Conservation (phyloP, 1,139 yeast species). For the Taphrina communis region DNA sequence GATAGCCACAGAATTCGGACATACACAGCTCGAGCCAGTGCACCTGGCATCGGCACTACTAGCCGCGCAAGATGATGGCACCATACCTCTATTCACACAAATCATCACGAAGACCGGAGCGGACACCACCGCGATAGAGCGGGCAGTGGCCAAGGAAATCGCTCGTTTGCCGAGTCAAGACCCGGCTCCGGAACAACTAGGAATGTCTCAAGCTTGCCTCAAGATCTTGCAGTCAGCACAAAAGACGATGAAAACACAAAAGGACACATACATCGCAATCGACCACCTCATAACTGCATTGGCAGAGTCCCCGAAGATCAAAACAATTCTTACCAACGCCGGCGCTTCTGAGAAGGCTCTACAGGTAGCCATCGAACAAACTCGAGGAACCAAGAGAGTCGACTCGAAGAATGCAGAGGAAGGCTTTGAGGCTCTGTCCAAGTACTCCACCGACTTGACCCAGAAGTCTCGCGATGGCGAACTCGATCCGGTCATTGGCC, state of each 20-base stretch:
- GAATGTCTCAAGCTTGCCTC: slow-evolving; percentile 72
- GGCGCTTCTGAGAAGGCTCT: slow-evolving; percentile 71
- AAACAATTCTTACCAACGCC: slow-evolving; percentile 75
- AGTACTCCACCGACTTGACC: slow-evolving; percentile 92
- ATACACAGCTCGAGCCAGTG: slow-evolving; percentile 80
- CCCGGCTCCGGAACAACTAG: slow-evolving; percentile 81
- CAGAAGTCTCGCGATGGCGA: slow-evolving; percentile 92
- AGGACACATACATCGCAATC: slow-evolving; percentile 89
- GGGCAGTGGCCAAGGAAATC: slow-evolving; percentile 77
- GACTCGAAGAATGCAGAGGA: slow-evolving; percentile 94
- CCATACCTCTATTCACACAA: slow-evolving; percentile 78
- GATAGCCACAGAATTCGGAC: slow-evolving; percentile 81
- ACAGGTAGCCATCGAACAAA: slow-evolving; percentile 77
- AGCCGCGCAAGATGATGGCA: slow-evolving; percentile 71
- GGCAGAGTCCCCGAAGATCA: slow-evolving; percentile 74
- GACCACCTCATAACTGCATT: slow-evolving; percentile 89
- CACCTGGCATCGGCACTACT: slow-evolving; percentile 94
- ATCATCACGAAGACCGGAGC: slow-evolving; percentile 83
- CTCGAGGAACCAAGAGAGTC: slow-evolving; percentile 89
- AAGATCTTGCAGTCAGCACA: slow-evolving; percentile 71
- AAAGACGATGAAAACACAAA: slow-evolving; percentile 81
- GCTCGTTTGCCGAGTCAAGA: slow-evolving; percentile 84
- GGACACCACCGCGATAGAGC: slow-evolving; percentile 81
- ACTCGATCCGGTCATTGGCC: slow-evolving; percentile 96
- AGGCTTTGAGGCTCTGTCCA: slow-evolving; percentile 78